Evolutionary conservation across 805 yeast species (phyloP).

Genomic region (Metschnikowia lochheadii): DNA sequence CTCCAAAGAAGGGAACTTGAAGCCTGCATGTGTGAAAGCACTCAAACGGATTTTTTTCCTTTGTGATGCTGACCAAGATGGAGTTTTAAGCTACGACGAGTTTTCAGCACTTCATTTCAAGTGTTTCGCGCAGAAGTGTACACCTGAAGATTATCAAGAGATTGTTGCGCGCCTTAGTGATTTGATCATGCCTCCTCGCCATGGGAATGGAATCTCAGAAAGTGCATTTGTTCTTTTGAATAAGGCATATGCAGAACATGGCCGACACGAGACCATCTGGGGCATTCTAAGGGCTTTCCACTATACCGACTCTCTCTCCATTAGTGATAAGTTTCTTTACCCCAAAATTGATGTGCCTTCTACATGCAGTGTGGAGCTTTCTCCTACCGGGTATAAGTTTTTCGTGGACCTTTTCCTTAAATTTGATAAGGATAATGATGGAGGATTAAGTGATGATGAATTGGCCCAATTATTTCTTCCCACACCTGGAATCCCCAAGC

Average conservation of each 20-base stretch:
- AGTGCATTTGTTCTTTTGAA: constrained; percentile 77
- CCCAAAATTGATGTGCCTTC: constrained; percentile 76
- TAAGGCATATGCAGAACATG: constrained; percentile 80
- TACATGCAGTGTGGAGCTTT: constrained; percentile 79
- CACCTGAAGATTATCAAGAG: constrained; percentile 32
- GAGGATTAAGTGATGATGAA: constrained; percentile 81
- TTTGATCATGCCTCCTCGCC: constrained; percentile 14
- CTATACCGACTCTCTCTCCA: constrained; percentile 86
- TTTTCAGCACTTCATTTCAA: constrained; percentile 63
- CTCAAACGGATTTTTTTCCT: constrained; percentile 76
- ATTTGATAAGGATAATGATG: constrained; percentile 94
- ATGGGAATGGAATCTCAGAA: constrained; percentile 52
- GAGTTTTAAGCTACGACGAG: constrained; percentile 67
- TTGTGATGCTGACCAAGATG: constrained; percentile 90
- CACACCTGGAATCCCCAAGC: constrained; percentile 86
- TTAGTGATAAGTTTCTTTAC: constrained; percentile 71
- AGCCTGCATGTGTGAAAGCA: constrained; percentile 73
- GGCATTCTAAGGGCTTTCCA: constrained; percentile 84
- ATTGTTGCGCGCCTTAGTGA: constrained; percentile 31
- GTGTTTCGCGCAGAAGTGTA: constrained; percentile 56
- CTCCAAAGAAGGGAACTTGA: constrained; percentile 79
- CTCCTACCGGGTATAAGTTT: constrained; percentile 89
- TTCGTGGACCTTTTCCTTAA: constrained; percentile 83
- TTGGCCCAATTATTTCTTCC: constrained; percentile 68
- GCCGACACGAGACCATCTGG: constrained; percentile 97